Evolutionary conservation across 208 protist species (phyloP).

Genomic region (Leishmania amazonensis): DNA sequence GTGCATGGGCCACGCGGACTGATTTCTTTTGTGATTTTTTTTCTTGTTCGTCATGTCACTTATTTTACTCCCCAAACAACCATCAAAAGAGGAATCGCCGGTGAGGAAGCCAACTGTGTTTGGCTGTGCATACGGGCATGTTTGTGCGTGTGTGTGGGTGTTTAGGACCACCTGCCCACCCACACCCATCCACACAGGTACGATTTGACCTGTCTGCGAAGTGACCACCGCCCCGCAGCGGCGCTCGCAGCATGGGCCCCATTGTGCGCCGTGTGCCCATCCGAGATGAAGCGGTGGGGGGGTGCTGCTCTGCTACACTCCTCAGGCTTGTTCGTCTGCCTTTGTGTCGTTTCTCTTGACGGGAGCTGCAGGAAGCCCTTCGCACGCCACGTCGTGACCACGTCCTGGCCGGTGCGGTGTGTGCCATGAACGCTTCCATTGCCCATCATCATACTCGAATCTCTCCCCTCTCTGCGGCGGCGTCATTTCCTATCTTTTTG

Average conservation of each 20-base stretch:
- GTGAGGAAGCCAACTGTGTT: neutral
- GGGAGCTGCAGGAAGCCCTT: neutral
- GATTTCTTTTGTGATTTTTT: conserved; percentile 6
- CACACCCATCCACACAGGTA: neutral
- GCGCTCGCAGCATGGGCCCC: no score
- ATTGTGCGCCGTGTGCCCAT: neutral
- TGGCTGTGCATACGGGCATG: neutral
- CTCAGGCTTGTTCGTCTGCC: neutral
- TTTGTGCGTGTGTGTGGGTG: neutral
- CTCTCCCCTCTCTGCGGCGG: neutral
- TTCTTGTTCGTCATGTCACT: neutral
- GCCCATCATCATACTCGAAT: neutral
- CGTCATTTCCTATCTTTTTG: neutral
- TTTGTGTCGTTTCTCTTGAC: neutral
- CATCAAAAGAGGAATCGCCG: neutral
- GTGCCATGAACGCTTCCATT: neutral
- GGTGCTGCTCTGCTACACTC: neutral
- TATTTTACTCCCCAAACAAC: neutral
- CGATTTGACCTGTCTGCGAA: neutral
- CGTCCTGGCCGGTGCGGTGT: neutral
- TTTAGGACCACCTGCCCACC: neutral
- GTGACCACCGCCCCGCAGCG: neutral
- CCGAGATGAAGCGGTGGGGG: neutral
- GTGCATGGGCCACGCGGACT: neutral
- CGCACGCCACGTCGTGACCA: neutral